Evolutionary conservation across 2,329 filamentous ascomycete species (phyloP).

Genomic region (Aspergillus niger): DNA sequence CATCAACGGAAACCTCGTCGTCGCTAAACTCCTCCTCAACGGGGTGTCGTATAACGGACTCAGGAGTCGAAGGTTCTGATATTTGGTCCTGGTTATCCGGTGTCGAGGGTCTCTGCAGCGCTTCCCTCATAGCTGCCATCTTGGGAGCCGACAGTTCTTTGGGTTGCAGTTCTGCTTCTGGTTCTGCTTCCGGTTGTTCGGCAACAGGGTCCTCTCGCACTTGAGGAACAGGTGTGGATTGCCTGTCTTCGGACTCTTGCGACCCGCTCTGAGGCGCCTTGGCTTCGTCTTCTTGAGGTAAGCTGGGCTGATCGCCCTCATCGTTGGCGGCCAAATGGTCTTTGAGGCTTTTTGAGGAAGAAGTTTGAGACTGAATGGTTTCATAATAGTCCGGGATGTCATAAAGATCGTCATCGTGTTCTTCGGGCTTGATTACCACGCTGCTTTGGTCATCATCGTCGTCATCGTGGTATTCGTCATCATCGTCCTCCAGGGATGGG

Average conservation of each 20-base stretch:
- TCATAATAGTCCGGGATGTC: constrained; percentile 68
- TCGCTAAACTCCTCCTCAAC: constrained; percentile 51
- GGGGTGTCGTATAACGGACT: constrained; percentile 84
- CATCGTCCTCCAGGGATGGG: constrained; percentile 75
- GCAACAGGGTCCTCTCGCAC: constrained; percentile 37
- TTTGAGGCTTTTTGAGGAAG: constrained; percentile 31
- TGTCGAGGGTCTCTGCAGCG: constrained; percentile 44
- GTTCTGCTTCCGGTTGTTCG: constrained; percentile 29
- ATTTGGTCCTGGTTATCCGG: constrained; percentile 61
- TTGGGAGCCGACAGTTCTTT: constrained; percentile 52
- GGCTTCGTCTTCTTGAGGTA: constrained; percentile 35
- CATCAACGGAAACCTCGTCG: constrained; percentile 41
- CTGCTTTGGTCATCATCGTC: constrained; percentile 67
- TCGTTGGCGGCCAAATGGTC: constrained; percentile 52
- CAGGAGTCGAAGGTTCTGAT: constrained; percentile 71
- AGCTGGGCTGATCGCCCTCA: constrained; percentile 57
- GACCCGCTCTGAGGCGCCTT: constrained; percentile 29
- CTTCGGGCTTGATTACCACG: constrained; percentile 68
- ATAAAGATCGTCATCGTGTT: constrained; percentile 62
- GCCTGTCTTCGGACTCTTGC: constrained; percentile 29
- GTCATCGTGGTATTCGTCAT: constrained; percentile 45
- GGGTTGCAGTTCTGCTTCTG: constrained; percentile 33
- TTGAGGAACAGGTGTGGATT: constrained; percentile 36
- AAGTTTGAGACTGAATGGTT: constrained; percentile 43
- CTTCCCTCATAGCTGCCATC: constrained; percentile 40